Evolutionary conservation across 2,329 filamentous ascomycete genomes (phyloP).

Genomic region (Colletotrichum noveboracense): DNA sequence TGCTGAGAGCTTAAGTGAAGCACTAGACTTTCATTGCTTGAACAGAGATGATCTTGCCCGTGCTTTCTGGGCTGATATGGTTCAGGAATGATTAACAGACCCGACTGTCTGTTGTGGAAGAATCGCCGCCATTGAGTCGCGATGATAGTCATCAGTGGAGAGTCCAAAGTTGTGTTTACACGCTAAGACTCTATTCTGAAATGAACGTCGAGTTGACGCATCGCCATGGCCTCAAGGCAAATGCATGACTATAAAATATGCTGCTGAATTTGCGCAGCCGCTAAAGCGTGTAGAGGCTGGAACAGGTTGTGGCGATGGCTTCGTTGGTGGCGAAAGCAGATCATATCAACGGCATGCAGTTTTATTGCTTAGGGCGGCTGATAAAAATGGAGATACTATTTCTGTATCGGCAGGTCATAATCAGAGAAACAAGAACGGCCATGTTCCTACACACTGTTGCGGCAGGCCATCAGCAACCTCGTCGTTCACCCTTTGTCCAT

Average conservation of each 20-base stretch:
- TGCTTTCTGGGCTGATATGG: not conserved
- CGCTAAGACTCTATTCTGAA: not conserved
- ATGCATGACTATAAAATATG: not conserved
- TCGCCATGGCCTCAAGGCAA: not conserved
- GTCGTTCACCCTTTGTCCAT: not conserved
- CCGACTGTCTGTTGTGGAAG: not conserved
- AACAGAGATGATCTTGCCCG: not conserved
- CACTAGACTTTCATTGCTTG: not conserved
- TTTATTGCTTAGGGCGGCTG: rapidly evolving
- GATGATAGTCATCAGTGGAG: not conserved
- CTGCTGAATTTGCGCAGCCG: not conserved
- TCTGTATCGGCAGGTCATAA: not conserved
- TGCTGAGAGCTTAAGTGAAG: not conserved
- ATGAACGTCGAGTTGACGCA: not conserved
- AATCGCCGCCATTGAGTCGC: not conserved
- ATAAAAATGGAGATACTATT: not conserved
- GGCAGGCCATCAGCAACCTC: not conserved
- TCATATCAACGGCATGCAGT: rapidly evolving
- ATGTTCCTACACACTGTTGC: not conserved
- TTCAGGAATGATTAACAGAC: not conserved
- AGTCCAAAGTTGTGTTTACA: not conserved
- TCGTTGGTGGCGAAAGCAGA: rapidly evolving
- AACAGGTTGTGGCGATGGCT: not conserved
- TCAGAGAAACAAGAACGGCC: not conserved
- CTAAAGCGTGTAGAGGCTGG: not conserved